A percentile compares a stretch with the other conserved stretches of the same genome.
Evolutionary conservation across 2,329 filamentous ascomycete genomes (phyloP).

Genomic region (Colletotrichum nymphaeae): DNA sequence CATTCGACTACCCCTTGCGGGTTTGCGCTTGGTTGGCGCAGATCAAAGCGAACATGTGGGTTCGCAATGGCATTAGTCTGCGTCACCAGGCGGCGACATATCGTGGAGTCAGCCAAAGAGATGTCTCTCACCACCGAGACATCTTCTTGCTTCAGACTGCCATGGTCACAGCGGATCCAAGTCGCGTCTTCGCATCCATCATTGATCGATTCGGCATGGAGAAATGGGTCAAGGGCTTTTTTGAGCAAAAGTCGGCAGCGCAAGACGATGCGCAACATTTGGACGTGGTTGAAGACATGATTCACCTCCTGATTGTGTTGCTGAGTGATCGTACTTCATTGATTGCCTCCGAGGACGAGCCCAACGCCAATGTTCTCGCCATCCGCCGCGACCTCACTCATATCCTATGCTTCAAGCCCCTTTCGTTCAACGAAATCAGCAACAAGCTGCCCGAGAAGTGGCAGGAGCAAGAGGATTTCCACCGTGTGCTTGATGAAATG

Average conservation of each 20-base stretch:
- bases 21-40: slow-evolving; percentile 97
- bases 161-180: slow-evolving; percentile 85
- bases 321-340: slow-evolving; percentile 90
- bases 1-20: slow-evolving; percentile 92
- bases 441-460: slow-evolving; percentile 89
- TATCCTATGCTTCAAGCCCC: slow-evolving; percentile 93
- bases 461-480: slow-evolving; percentile 89
- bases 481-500: slow-evolving; percentile 86
- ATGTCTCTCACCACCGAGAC: slow-evolving; percentile 94
- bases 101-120: slow-evolving; percentile 86
- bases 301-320: slow-evolving; percentile 91
- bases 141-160: slow-evolving; percentile 94
- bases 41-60: slow-evolving; percentile 99
- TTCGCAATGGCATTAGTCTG: slow-evolving; percentile 95
- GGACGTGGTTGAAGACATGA: slow-evolving; percentile 94
- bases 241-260: slow-evolving; percentile 75
- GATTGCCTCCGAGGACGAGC: slow-evolving; percentile 74
- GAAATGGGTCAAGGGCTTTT: slow-evolving; percentile 87
- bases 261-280: slow-evolving; percentile 91
- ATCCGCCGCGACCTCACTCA: slow-evolving; percentile 93
- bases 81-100: slow-evolving; percentile 96
- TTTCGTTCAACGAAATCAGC: slow-evolving; percentile 93
- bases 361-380: slow-evolving; percentile 72
- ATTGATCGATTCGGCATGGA: slow-evolving; percentile 92
- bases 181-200: slow-evolving; percentile 86